These are phyloP conservation scores for Adansonia digitata DNA, from an alignment of 345 rosid genomes.

Conservation along the genomic window DNA sequence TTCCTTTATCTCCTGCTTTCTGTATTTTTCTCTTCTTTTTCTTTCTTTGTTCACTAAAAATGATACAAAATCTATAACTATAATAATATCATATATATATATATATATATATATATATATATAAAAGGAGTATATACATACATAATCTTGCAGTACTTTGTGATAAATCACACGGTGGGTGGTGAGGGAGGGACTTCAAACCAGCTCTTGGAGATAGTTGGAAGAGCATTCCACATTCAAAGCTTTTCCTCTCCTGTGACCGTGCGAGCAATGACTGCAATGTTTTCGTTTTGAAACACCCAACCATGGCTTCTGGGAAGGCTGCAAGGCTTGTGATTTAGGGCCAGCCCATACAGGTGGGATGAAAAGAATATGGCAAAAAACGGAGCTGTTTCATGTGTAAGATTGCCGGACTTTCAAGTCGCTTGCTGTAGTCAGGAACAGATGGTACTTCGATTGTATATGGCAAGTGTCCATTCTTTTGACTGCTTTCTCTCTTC, in stretches of 20 bases:
- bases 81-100: no score
- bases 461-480: not conserved
- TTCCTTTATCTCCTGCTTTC: no score
- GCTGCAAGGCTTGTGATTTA: constrained; percentile 30
- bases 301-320: constrained; percentile 37
- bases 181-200: constrained; percentile 64
- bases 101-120: no score
- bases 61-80: no score
- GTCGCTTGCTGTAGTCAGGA: not conserved
- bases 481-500: not conserved
- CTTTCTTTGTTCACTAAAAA: no score
- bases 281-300: constrained; percentile 58
- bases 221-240: constrained; percentile 76
- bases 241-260: constrained; percentile 54
- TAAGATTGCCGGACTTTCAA: not conserved
- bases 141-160: no score
- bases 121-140: no score
- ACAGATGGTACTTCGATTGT: not conserved
- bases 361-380: not conserved
- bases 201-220: constrained; percentile 92
- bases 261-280: constrained; percentile 31
- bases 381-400: not conserved
- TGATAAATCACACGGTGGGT: constrained; percentile 81
- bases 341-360: not conserved
- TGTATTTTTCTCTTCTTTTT: no score